phyloP scores from a whole-genome alignment of 768 basidiomycete genomes.

The Leccinum olivaceopallidum region DNA sequence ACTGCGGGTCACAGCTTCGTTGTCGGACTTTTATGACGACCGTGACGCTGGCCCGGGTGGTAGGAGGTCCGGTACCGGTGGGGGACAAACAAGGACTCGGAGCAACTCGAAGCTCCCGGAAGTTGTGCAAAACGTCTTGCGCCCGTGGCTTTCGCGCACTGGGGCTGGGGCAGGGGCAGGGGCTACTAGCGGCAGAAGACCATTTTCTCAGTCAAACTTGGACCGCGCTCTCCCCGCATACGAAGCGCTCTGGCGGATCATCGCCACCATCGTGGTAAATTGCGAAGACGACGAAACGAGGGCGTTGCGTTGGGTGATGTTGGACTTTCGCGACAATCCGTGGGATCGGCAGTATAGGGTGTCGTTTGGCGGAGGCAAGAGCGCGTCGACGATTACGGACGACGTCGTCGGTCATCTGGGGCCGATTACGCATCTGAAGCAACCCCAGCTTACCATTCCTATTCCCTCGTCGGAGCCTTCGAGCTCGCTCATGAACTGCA shows the following conservation, averaged over 20 bases:
- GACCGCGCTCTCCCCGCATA: constrained; percentile 58
- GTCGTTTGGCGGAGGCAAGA: constrained; percentile 11
- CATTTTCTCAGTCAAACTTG: constrained; percentile 31
- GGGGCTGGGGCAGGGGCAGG: neutral
- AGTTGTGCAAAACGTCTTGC: constrained; percentile 38
- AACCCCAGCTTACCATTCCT: neutral
- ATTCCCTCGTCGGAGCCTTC: neutral
- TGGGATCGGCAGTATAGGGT: constrained; percentile 25
- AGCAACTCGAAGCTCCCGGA: constrained; percentile 26
- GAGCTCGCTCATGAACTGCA: constrained; percentile 17
- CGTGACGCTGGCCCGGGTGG: neutral
- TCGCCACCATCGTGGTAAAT: constrained; percentile 45
- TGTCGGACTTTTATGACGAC: constrained; percentile 48
- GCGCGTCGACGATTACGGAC: constrained; percentile 24
- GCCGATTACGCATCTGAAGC: constrained; percentile 19
- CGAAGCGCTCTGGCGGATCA: constrained; percentile 64
- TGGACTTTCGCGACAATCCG: constrained; percentile 37
- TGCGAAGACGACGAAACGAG: constrained; percentile 28
- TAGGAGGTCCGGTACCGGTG: neutral
- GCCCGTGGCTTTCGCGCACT: constrained; percentile 39
- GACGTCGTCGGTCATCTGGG: constrained; percentile 15
- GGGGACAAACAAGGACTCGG: constrained; percentile 3
- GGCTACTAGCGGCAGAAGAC: neutral
- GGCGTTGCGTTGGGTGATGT: constrained; percentile 32
- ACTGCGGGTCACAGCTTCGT: constrained; percentile 35